phyloP scores from a whole-genome alignment of 2,329 filamentous ascomycete genomes.

The Chaetomium strumarium region DNA sequence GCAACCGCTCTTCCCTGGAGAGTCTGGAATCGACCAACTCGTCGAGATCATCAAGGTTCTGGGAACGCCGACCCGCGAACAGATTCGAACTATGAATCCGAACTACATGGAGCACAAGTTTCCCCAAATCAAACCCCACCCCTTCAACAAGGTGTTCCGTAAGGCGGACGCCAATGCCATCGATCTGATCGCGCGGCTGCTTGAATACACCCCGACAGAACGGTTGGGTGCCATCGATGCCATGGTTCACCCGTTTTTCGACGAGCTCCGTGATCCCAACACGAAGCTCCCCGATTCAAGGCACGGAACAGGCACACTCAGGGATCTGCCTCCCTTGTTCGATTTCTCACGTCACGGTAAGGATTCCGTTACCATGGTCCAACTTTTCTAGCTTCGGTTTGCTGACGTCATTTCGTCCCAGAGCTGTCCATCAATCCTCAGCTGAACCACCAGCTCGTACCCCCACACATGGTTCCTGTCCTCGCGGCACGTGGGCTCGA shows the following conservation, averaged over 20 bases:
- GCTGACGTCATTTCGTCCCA: conserved; percentile 35
- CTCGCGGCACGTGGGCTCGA: conserved; percentile 76
- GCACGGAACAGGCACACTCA: conserved; percentile 71
- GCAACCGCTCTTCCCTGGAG: conserved; percentile 93
- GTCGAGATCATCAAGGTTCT: conserved; percentile 99
- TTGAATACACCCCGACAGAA: conserved; percentile 97
- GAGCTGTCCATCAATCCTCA: conserved; percentile 93
- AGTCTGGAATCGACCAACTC: conserved; percentile 96
- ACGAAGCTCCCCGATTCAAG: conserved; percentile 92
- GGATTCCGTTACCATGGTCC: conserved; percentile 27
- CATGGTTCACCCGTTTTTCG: conserved; percentile 98
- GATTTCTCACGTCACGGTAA: conserved; percentile 91
- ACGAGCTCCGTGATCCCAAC: conserved; percentile 86
- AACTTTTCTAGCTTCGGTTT: conserved; percentile 16
- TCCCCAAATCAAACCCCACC: conserved; percentile 98
- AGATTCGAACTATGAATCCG: conserved; percentile 99
- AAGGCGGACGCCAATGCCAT: conserved; percentile 92
- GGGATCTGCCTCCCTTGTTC: conserved; percentile 82
- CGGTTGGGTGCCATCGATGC: conserved; percentile 89
- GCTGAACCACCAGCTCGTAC: conserved; percentile 83
- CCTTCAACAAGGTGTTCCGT: conserved; percentile 98
- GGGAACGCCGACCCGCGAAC: conserved; percentile 91
- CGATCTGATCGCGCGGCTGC: conserved; percentile 84
- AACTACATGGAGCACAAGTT: conserved; percentile 99
- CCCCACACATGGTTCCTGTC: conserved; percentile 68